A percentile compares a stretch with the other conserved stretches of the same genome.
Evolutionary conservation across 495 filamentous ascomycete species (phyloP).

Genomic region (Penicillium fimorum): DNA sequence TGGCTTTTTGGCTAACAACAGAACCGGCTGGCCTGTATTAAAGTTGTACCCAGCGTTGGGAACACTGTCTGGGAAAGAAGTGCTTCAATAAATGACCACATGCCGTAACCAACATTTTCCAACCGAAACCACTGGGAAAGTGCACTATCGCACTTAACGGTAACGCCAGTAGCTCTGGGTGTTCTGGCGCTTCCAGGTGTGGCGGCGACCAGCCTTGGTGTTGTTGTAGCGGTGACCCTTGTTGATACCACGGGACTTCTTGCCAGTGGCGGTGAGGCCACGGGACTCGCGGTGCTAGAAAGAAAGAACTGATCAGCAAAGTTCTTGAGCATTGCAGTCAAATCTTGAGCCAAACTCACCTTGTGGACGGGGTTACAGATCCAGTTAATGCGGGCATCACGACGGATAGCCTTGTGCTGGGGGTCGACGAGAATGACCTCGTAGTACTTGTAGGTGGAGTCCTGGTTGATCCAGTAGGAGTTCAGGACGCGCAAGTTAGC

Average conservation of each 20-base stretch:
- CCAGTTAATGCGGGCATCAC: constrained; percentile 99
- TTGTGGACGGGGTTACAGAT: constrained; percentile 99
- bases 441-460: constrained; percentile 99
- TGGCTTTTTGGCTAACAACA: constrained; percentile 48
- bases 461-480: constrained; percentile 99
- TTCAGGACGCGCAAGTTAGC: constrained; percentile 98
- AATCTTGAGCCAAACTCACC: constrained; percentile 36
- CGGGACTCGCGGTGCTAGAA: constrained; percentile 87
- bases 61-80: constrained; percentile 36
- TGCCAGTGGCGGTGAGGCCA: constrained; percentile 95
- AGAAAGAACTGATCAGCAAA: background rate
- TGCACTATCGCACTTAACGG: constrained; percentile 50
- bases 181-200: constrained; percentile 99
- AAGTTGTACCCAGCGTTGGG: constrained; percentile 36
- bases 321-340: background rate
- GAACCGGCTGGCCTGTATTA: constrained; percentile 44
- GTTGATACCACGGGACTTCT: constrained; percentile 98
- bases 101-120: constrained; percentile 40
- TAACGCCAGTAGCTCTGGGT: constrained; percentile 94
- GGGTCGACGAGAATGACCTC: constrained; percentile 99
- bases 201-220: constrained; percentile 88
- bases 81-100: constrained; percentile 42
- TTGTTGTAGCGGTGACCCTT: constrained; percentile 99
- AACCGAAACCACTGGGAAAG: constrained; percentile 23
- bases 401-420: constrained; percentile 99